phyloP scores from a whole-genome alignment of 2,329 filamentous ascomycete genomes.

The Endothia cerciana region DNA sequence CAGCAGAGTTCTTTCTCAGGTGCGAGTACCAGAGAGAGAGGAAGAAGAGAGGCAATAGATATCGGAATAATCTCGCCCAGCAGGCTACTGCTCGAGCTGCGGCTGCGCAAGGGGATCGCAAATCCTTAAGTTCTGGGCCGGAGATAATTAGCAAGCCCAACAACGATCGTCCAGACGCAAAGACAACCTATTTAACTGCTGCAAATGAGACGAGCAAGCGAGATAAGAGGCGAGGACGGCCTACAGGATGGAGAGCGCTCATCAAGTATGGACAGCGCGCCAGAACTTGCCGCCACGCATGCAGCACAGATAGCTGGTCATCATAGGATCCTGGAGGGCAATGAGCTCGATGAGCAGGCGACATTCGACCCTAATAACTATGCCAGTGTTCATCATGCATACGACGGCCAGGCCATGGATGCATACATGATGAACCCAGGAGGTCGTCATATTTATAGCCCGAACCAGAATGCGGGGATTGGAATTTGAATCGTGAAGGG shows the following conservation, averaged over 20 bases:
- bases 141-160: slow-evolving; percentile 45
- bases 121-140: slow-evolving; percentile 43
- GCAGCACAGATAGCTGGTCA: slow-evolving; percentile 51
- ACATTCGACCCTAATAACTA: slow-evolving; percentile 60
- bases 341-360: slow-evolving; percentile 54
- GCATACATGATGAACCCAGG: slow-evolving; percentile 54
- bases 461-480: slow-evolving; percentile 45
- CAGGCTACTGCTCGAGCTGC: slow-evolving; percentile 65
- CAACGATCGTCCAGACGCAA: slow-evolving; percentile 41
- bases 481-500: too few species aligned
- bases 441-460: slow-evolving; percentile 46
- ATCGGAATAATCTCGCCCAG: slow-evolving; percentile 81
- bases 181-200: slow-evolving; percentile 13
- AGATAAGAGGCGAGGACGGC: slow-evolving; percentile 47
- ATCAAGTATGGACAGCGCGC: slow-evolving; percentile 55
- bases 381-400: slow-evolving; percentile 51
- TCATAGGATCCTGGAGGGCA: slow-evolving; percentile 47
- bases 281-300: slow-evolving; percentile 46
- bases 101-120: slow-evolving; percentile 47
- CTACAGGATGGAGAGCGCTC: slow-evolving; percentile 45
- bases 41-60: slow-evolving; percentile 94
- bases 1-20: slow-evolving; percentile 79
- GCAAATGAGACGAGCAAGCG: slow-evolving; percentile 42
- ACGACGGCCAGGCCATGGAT: slow-evolving; percentile 56
- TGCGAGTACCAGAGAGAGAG: slow-evolving; percentile 92